phyloP scores from a whole-genome alignment of 2,329 filamentous ascomycete genomes.

The Aspergillus udagawae region DNA sequence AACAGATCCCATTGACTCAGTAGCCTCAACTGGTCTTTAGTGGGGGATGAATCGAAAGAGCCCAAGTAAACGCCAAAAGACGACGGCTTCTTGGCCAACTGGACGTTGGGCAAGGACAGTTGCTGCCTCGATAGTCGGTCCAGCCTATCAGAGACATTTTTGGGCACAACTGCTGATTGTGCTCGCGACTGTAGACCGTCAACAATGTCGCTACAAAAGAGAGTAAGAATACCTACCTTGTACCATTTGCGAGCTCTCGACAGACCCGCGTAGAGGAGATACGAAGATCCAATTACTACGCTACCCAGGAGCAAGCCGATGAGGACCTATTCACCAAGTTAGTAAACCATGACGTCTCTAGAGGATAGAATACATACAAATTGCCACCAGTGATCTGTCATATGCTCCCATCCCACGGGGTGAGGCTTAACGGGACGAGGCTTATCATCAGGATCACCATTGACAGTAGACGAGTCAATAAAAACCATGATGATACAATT shows the following conservation, averaged over 20 bases:
- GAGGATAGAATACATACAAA: slow-evolving; percentile 28
- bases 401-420: slow-evolving; percentile 31
- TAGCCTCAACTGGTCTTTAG: slow-evolving; percentile 28
- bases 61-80: slow-evolving; percentile 45
- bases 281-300: slow-evolving; percentile 24
- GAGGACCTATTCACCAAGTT: slow-evolving; percentile 25
- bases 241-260: slow-evolving; percentile 21
- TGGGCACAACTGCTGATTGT: slow-evolving; percentile 20
- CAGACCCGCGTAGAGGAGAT: slow-evolving; percentile 26
- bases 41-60: slow-evolving; percentile 30
- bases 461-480: too few relatives aligned
- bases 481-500: slow-evolving; percentile 6
- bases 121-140: slow-evolving; percentile 17
- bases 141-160: slow-evolving; percentile 20
- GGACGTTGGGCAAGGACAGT: slow-evolving; percentile 17
- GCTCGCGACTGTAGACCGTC: slow-evolving; percentile 19
- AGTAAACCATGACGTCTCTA: slow-evolving; percentile 7
- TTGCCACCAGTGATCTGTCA: slow-evolving; percentile 42
- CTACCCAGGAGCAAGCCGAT: slow-evolving; percentile 31
- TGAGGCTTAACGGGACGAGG: not conserved
- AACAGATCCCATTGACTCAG: slow-evolving; percentile 44
- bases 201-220: not conserved
- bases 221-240: slow-evolving; percentile 21
- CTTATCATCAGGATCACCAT: too few relatives aligned
- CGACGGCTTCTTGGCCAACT: slow-evolving; percentile 21